A percentile compares a stretch with the other conserved stretches of the same genome.
Conservation (phyloP, 129 eudicot genomes). For the Centella asiatica region DNA sequence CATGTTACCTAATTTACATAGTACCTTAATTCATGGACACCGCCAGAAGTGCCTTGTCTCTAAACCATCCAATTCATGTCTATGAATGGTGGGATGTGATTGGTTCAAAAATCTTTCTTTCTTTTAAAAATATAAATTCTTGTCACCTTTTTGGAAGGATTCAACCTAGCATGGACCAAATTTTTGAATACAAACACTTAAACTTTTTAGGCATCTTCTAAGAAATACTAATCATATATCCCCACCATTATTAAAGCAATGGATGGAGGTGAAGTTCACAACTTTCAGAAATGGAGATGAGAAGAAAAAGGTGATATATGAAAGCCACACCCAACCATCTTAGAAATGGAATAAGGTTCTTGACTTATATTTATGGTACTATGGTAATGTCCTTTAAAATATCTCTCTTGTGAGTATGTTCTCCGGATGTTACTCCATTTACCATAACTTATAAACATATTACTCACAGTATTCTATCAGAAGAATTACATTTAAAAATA, state of each 20-base stretch:
- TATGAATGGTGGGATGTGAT: neutral
- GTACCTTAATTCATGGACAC: neutral
- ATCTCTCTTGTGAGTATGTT: too few species aligned
- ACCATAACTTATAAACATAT: too few species aligned
- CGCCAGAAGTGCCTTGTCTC: slow-evolving; percentile 7
- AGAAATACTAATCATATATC: neutral
- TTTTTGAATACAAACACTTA: neutral
- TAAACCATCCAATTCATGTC: slow-evolving; percentile 5
- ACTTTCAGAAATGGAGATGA: too few species aligned
- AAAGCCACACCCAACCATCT: neutral
- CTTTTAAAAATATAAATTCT: neutral
- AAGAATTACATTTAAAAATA: too few species aligned
- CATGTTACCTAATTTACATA: neutral
- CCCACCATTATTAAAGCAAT: neutral
- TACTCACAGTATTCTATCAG: too few species aligned
- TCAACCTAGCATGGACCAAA: neutral
- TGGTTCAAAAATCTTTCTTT: neutral
- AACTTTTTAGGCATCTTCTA: slow-evolving; percentile 9
- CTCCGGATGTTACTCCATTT: too few species aligned
- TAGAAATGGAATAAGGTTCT: neutral
- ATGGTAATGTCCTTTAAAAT: too few species aligned
- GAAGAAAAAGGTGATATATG: too few species aligned
- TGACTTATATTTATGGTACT: neutral
- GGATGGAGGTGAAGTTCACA: slow-evolving; percentile 15
- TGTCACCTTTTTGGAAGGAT: slow-evolving; percentile 13